Evolutionary conservation across 176 grass and related monocot genomes (phyloP).

Genomic region (Rhynchospora breviuscula): DNA sequence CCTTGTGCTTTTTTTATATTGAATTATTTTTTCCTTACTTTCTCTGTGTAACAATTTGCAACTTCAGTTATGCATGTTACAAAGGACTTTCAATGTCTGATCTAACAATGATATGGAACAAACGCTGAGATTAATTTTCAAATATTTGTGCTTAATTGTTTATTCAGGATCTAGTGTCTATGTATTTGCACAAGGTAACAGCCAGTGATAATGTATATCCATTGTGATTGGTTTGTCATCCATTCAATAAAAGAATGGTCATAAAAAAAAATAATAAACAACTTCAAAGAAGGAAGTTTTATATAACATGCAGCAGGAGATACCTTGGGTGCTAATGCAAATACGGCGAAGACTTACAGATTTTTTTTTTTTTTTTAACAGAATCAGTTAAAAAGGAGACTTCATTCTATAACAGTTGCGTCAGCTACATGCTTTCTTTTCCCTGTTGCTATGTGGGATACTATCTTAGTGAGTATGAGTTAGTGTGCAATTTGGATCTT

Average conservation of each 20-base stretch:
- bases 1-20: conserved; percentile 16
- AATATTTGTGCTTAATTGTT: not conserved
- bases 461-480: conserved; percentile 75
- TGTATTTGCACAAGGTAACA: not conserved
- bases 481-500: conserved; percentile 6
- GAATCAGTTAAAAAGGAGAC: conserved; percentile 96
- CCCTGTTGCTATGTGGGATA: conserved; percentile 98
- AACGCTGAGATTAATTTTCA: not conserved
- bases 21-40: conserved; percentile 15
- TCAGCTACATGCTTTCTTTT: conserved; percentile 97
- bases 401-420: conserved; percentile 94
- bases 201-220: not conserved
- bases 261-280: not conserved
- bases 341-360: not conserved
- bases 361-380: conserved; percentile 33
- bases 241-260: not conserved
- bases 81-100: not conserved
- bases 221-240: not conserved
- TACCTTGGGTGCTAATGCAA: not conserved
- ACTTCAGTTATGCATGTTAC: not conserved
- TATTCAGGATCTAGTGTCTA: not conserved
- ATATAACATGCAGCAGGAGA: not conserved
- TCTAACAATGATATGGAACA: not conserved
- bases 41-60: conserved; percentile 19
- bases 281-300: not conserved